These are phyloP conservation scores for Arachis monticola DNA, from an alignment of 331 rosid species.

Conservation along the genomic window DNA sequence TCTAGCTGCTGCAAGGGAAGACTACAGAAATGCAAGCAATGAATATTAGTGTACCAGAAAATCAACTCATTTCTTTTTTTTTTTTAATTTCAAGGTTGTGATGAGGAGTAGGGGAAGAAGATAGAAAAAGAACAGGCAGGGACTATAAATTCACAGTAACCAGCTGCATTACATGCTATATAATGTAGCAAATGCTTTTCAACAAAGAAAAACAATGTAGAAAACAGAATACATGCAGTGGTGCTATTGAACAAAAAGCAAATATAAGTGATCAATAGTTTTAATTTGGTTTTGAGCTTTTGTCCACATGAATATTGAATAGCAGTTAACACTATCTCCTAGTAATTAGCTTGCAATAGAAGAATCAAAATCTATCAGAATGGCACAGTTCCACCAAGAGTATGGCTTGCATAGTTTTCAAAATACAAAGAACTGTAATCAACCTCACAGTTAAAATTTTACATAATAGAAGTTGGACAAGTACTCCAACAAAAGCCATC, in stretches of 20 bases:
- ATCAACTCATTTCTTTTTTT: background rate
- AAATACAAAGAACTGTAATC: background rate
- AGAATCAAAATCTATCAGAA: constrained; percentile 1
- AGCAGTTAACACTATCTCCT: background rate
- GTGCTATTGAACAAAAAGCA: background rate
- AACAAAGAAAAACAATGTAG: constrained; percentile 1
- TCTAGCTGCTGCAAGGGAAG: constrained; percentile 90
- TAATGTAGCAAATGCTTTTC: background rate
- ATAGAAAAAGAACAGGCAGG: background rate
- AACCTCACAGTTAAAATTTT: background rate
- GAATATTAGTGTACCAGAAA: constrained; percentile 35
- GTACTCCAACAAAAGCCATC: background rate
- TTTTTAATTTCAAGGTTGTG: too few species aligned
- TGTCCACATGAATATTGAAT: constrained; percentile 4
- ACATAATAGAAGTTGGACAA: background rate
- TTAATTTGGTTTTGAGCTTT: too few species aligned
- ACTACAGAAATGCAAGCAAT: constrained; percentile 61
- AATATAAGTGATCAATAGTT: too few species aligned
- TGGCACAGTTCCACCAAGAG: background rate
- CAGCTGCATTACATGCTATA: constrained; percentile 6
- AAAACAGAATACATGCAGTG: background rate
- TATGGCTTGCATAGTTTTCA: too few species aligned
- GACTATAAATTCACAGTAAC: background rate
- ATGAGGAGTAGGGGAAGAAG: background rate
- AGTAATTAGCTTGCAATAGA: background rate